Percentiles rank a stretch among this genome's conserved stretches.
These are phyloP conservation scores for Botrytis byssoidea DNA, from an alignment of 2,329 filamentous ascomycete genomes.

Conservation along the genomic window DNA sequence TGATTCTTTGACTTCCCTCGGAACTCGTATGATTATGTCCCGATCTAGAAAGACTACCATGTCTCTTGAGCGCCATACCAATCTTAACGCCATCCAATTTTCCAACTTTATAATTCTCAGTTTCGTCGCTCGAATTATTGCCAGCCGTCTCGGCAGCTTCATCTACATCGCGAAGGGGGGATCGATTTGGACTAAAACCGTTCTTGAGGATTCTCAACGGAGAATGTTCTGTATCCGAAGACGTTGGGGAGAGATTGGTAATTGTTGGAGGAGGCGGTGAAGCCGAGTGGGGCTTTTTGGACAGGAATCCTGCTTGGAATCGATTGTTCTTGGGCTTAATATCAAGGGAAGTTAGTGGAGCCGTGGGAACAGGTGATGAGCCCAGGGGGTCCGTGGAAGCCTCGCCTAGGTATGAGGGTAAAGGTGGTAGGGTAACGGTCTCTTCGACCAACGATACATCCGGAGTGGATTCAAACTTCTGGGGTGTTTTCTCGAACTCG, in stretches of 20 bases:
- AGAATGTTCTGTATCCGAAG: slow-evolving; percentile 52
- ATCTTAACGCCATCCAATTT: slow-evolving; percentile 37
- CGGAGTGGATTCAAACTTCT: slow-evolving; percentile 61
- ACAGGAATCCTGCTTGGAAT: slow-evolving; percentile 86
- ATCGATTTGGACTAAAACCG: slow-evolving; percentile 49
- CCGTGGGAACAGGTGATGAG: slow-evolving; percentile 55
- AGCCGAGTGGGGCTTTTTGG: slow-evolving; percentile 53
- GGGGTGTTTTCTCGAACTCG: slow-evolving; percentile 88
- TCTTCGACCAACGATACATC: slow-evolving; percentile 53
- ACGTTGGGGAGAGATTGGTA: slow-evolving; percentile 53
- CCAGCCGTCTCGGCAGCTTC: slow-evolving; percentile 37
- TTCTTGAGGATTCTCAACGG: slow-evolving; percentile 54
- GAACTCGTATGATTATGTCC: slow-evolving; percentile 28
- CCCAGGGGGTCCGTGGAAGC: slow-evolving; percentile 42
- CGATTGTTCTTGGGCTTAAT: slow-evolving; percentile 66
- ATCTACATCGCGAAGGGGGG: slow-evolving; percentile 42
- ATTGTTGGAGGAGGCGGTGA: slow-evolving; percentile 63
- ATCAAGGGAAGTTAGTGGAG: slow-evolving; percentile 58
- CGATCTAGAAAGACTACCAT: slow-evolving; percentile 34
- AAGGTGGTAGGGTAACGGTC: slow-evolving; percentile 43
- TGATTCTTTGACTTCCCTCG: slow-evolving; percentile 30
- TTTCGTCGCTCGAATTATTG: slow-evolving; percentile 40
- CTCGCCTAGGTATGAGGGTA: slow-evolving; percentile 52
- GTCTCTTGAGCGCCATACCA: slow-evolving; percentile 36
- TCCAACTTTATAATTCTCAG: slow-evolving; percentile 36